Percentiles rank a stretch among this genome's conserved stretches.
Conservation (phyloP, 192 early-diverging fungal genomes). For the Dimargaris xerosporica region DNA sequence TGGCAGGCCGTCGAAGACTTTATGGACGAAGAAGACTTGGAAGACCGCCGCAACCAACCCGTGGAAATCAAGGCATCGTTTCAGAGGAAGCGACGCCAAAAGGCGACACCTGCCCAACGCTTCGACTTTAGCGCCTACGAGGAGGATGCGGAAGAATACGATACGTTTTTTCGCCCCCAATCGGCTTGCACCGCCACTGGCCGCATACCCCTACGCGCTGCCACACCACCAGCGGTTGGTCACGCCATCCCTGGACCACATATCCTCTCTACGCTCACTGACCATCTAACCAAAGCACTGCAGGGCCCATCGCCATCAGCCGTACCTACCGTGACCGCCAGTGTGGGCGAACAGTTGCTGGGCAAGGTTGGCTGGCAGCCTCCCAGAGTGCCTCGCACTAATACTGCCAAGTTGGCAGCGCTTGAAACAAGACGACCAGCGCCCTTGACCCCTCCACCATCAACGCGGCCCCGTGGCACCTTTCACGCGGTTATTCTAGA, state of each 20-base stretch:
- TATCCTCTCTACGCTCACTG: too few species aligned
- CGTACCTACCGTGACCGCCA: not conserved
- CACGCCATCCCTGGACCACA: too few species aligned
- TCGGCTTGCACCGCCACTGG: too few species aligned
- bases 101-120: too few species aligned
- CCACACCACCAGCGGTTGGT: too few species aligned
- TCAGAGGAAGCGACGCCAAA: too few species aligned
- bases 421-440: not conserved
- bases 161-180: too few species aligned
- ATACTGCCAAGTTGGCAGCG: not conserved
- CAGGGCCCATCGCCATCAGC: not conserved
- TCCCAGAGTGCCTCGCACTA: not conserved
- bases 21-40: slow-evolving; percentile 94
- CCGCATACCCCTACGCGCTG: too few species aligned
- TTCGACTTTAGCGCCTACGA: too few species aligned
- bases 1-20: slow-evolving; percentile 57
- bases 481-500: not conserved
- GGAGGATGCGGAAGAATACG: too few species aligned
- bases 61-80: too few species aligned
- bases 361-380: not conserved
- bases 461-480: not conserved
- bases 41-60: slow-evolving; percentile 19
- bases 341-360: not conserved
- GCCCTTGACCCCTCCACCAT: not conserved
- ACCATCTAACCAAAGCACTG: too few species aligned